These are phyloP conservation scores for Laguncularia racemosa DNA, from an alignment of 345 rosid genomes.

Conservation along the genomic window DNA sequence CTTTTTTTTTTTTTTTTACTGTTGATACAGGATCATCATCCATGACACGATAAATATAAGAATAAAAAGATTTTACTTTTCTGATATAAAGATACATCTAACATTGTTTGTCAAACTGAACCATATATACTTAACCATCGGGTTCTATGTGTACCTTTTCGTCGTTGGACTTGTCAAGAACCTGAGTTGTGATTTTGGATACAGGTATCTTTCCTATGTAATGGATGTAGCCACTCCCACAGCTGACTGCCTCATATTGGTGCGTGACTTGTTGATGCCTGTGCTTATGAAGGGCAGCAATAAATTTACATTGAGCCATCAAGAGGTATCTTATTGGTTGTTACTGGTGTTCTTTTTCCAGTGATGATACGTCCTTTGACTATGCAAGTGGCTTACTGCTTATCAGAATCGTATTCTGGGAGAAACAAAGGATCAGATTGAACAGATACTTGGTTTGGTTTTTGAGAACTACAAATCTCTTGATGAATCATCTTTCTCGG, in stretches of 20 bases:
- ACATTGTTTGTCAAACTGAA: too few species aligned
- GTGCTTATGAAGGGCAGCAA: constrained; percentile 76
- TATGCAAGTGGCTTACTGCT: constrained; percentile 9
- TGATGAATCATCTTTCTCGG: constrained; percentile 74
- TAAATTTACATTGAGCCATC: constrained; percentile 85
- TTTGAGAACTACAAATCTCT: constrained; percentile 95
- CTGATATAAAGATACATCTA: too few species aligned
- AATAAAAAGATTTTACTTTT: too few species aligned
- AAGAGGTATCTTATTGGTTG: constrained; percentile 52
- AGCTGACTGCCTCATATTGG: constrained; percentile 86
- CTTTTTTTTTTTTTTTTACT: too few species aligned
- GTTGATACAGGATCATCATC: too few species aligned
- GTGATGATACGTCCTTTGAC: neutral
- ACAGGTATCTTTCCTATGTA: constrained; percentile 85
- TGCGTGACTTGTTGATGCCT: constrained; percentile 72
- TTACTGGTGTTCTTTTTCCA: neutral
- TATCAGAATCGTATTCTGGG: constrained; percentile 83
- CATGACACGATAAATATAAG: too few species aligned
- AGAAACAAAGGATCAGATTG: constrained; percentile 94
- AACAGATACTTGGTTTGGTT: constrained; percentile 76
- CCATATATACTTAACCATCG: too few species aligned
- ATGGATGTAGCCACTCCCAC: constrained; percentile 99
- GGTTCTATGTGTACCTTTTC: too few species aligned
- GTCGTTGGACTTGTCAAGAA: too few species aligned
- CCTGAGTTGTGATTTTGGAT: constrained; percentile 1